Evolutionary conservation across 1,139 yeast genomes (phyloP).

Genomic region (Petasospora fabianii): DNA sequence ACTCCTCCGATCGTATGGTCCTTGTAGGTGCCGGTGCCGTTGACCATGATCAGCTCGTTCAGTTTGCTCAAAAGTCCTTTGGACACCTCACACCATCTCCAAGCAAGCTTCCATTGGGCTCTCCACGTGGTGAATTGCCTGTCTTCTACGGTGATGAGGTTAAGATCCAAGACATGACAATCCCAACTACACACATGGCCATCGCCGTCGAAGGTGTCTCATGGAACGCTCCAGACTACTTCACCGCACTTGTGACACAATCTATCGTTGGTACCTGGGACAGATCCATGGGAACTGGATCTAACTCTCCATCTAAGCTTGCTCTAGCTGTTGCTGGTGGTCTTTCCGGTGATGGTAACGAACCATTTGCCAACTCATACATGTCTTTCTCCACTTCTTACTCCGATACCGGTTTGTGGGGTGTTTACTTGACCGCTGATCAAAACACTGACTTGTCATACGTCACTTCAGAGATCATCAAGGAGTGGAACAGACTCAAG

Average conservation of each 20-base stretch:
- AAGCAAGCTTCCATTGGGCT: slow-evolving; percentile 63
- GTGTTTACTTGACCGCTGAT: slow-evolving; percentile 83
- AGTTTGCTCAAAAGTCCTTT: slow-evolving; percentile 70
- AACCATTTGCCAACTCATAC: slow-evolving; percentile 82
- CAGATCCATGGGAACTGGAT: slow-evolving; percentile 77
- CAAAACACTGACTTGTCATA: slow-evolving; percentile 61
- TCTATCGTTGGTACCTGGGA: slow-evolving; percentile 98
- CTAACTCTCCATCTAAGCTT: slow-evolving; percentile 71
- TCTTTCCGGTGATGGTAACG: slow-evolving; percentile 32
- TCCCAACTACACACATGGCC: slow-evolving; percentile 91
- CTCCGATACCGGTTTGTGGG: slow-evolving; percentile 98
- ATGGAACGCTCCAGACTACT: slow-evolving; percentile 95
- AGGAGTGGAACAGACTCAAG: slow-evolving; percentile 87
- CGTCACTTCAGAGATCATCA: slow-evolving; percentile 67
- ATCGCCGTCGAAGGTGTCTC: slow-evolving; percentile 97
- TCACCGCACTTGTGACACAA: slow-evolving; percentile 92
- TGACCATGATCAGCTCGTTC: slow-evolving; percentile 78
- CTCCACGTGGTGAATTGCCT: slow-evolving; percentile 75
- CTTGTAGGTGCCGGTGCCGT: slow-evolving; percentile 94
- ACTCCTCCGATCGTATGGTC: slow-evolving; percentile 97
- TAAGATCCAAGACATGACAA: slow-evolving; percentile 72
- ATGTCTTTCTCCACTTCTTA: slow-evolving; percentile 97
- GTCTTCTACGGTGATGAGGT: slow-evolving; percentile 83
- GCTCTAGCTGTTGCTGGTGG: slow-evolving; percentile 73
- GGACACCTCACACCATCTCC: slow-evolving; percentile 70